Conservation (phyloP, 2,329 filamentous ascomycete species). For the Colletotrichum somersetense region DNA sequence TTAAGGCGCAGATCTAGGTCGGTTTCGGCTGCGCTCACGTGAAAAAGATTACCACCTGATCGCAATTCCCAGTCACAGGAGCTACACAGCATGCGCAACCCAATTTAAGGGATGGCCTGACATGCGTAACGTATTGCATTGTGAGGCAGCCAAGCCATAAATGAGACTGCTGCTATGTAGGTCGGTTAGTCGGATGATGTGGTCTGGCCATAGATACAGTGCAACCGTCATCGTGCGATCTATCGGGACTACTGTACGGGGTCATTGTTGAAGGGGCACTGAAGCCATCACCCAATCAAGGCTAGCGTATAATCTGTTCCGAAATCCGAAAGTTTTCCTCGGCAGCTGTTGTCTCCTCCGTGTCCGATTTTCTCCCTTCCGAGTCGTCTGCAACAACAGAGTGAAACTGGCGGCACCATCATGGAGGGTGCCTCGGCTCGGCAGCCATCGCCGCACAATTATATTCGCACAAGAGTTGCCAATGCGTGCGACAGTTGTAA, state of each 20-base stretch:
- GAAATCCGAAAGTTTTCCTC: constrained; percentile 25
- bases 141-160: too few species aligned
- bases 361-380: constrained; percentile 38
- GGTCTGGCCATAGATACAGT: constrained; percentile 1
- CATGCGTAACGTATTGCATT: too few species aligned
- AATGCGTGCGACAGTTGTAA: constrained; percentile 69
- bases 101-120: too few species aligned
- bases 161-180: too few species aligned
- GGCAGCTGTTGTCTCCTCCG: constrained; percentile 22
- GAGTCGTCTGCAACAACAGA: constrained; percentile 19
- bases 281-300: not conserved
- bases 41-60: too few species aligned
- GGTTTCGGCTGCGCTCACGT: too few species aligned
- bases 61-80: too few species aligned
- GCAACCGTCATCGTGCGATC: constrained; percentile 21
- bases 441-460: constrained; percentile 32
- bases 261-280: not conserved
- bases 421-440: constrained; percentile 40
- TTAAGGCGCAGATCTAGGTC: too few species aligned
- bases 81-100: too few species aligned
- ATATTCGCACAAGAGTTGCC: constrained; percentile 56
- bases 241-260: constrained; percentile 12
- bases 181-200: too few species aligned
- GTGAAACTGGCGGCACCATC: constrained; percentile 25
- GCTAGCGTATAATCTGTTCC: constrained; percentile 15